Evolutionary conservation across 371 early-diverging fungal species (phyloP).

Genomic region (Phascolomyces articulosus): DNA sequence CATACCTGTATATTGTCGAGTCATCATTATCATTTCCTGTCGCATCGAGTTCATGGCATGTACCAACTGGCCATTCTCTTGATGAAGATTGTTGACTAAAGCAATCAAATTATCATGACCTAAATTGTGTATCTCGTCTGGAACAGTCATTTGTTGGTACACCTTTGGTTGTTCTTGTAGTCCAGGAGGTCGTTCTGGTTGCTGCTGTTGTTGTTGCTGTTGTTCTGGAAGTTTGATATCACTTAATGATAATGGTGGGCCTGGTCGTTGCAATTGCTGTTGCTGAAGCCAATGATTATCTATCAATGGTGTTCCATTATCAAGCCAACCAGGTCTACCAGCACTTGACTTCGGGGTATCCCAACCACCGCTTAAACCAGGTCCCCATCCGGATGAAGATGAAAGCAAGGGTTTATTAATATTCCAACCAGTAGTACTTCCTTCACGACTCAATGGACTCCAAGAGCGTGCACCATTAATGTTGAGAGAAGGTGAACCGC

Average conservation of each 20-base stretch:
- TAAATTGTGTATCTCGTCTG: conserved; percentile 7
- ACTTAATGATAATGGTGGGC: neutral
- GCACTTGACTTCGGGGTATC: neutral
- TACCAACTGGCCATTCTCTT: conserved; percentile 46
- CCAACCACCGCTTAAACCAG: neutral
- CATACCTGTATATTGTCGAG: conserved; percentile 42
- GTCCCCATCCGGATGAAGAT: neutral
- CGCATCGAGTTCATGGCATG: conserved; percentile 46
- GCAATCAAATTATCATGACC: conserved; percentile 26
- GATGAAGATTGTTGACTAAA: conserved; percentile 36
- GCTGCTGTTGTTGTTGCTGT: neutral
- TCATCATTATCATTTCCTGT: conserved; percentile 48
- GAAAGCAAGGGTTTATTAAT: neutral
- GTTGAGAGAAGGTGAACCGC: neutral
- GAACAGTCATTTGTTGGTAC: neutral
- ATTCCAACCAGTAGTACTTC: neutral
- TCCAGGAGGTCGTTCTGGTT: neutral
- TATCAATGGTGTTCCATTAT: neutral
- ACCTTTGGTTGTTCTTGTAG: conserved; percentile 4
- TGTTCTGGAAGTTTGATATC: neutral
- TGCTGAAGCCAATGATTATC: conserved; percentile 4
- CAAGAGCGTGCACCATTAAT: neutral
- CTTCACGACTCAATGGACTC: conserved; percentile 2
- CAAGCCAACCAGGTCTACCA: conserved; percentile 6
- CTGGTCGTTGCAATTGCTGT: conserved; percentile 2